These are phyloP conservation scores for Termitomyces titanicus DNA, from an alignment of 768 basidiomycete genomes.

Conservation along the genomic window DNA sequence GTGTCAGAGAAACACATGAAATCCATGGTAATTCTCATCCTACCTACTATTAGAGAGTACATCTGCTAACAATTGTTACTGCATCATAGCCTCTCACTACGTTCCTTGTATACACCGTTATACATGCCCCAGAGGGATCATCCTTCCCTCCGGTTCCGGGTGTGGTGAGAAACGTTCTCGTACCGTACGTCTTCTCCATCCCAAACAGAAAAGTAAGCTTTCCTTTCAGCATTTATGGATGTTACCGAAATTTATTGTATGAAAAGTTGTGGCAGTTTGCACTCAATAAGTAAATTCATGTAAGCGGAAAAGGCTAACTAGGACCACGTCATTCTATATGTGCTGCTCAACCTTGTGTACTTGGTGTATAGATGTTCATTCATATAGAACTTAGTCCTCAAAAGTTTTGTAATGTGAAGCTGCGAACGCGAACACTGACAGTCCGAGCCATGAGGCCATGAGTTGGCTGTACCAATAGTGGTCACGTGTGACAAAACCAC, in stretches of 20 bases:
- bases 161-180: conserved; percentile 13
- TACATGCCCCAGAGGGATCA: conserved; percentile 14
- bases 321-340: no score
- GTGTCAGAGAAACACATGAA: conserved; percentile 18
- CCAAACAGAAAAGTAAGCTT: conserved; percentile 12
- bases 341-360: no score
- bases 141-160: conserved; percentile 15
- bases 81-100: conserved; percentile 8
- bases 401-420: no score
- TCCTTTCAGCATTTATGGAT: neutral
- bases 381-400: no score
- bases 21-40: conserved; percentile 12
- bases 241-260: neutral
- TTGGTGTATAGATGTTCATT: no score
- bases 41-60: no score
- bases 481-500: no score
- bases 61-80: neutral
- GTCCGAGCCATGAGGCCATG: no score
- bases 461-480: no score
- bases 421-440: no score
- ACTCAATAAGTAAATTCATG: neutral
- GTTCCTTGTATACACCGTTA: conserved; percentile 16
- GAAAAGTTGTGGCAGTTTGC: conserved; percentile 6
- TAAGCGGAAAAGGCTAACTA: no score
- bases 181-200: conserved; percentile 15